Conservation (phyloP, 2,329 filamentous ascomycete genomes). For the Tolypocladium paradoxum region DNA sequence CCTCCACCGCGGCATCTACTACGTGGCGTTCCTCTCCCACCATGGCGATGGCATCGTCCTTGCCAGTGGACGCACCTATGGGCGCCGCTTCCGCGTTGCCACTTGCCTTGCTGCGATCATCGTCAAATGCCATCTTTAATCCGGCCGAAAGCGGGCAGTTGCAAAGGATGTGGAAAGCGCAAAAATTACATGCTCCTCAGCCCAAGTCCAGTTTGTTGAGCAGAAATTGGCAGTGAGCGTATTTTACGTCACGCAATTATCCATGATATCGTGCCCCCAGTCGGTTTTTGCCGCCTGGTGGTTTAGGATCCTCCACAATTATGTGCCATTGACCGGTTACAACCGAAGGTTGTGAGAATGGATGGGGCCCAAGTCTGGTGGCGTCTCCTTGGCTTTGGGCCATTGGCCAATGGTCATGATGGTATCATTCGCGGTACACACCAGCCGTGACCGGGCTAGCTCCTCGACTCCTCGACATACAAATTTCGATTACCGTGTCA, state of each 20-base stretch:
- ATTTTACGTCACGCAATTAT: not conserved
- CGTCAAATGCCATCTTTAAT: not conserved
- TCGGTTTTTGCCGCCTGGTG: not conserved
- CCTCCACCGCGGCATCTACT: slow-evolving; percentile 43
- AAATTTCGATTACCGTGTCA: not conserved
- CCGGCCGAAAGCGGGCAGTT: not conserved
- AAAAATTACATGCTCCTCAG: not conserved
- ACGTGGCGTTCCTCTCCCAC: slow-evolving; percentile 44
- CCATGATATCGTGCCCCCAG: not conserved
- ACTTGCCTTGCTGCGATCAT: not conserved
- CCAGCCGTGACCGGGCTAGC: not conserved
- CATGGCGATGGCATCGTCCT: slow-evolving; percentile 33
- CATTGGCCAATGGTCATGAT: not conserved
- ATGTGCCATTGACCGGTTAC: not conserved
- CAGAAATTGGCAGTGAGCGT: not conserved
- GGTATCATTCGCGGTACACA: too few species aligned
- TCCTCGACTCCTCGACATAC: not conserved
- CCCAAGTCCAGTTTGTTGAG: not conserved
- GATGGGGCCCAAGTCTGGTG: not conserved
- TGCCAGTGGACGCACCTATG: slow-evolving; percentile 5
- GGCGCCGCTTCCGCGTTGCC: not conserved
- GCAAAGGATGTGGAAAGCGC: not conserved
- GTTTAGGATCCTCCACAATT: not conserved
- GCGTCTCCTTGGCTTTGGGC: not conserved
- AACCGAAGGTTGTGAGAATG: not conserved